Percentiles rank a stretch among this genome's conserved stretches.
phyloP scores from a whole-genome alignment of 352 stramenopile species.

The Phytophthora sojae region DNA sequence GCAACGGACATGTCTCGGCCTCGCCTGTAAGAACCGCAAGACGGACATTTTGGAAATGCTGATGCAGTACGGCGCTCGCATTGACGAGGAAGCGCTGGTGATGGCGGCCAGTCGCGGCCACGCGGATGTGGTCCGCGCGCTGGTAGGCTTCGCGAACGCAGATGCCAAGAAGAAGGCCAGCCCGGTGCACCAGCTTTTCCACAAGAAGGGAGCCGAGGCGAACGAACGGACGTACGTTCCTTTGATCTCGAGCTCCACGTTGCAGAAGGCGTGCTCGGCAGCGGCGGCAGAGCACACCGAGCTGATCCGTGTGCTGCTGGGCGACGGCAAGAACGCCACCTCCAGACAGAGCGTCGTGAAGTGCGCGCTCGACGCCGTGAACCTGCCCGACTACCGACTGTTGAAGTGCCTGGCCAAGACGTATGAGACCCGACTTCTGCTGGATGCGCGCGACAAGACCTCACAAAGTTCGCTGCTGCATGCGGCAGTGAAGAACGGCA shows the following conservation, averaged over 20 bases:
- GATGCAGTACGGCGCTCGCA: conserved; percentile 61
- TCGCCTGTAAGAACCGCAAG: conserved; percentile 57
- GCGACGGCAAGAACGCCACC: conserved; percentile 47
- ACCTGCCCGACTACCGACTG: conserved; percentile 55
- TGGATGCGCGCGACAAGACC: conserved; percentile 51
- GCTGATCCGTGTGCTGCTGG: conserved; percentile 58
- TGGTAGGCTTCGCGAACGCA: conserved; percentile 49
- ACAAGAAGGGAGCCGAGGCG: conserved; percentile 39
- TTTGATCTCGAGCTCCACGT: conserved; percentile 43
- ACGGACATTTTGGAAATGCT: conserved; percentile 62
- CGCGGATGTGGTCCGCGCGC: conserved; percentile 44
- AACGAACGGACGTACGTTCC: conserved; percentile 29
- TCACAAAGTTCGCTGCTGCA: conserved; percentile 71
- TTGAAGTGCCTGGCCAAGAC: conserved; percentile 61
- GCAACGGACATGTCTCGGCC: conserved; percentile 56
- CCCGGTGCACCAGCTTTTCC: conserved; percentile 45
- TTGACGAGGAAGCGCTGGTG: conserved; percentile 73
- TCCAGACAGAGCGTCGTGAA: conserved; percentile 43
- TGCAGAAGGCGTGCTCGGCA: conserved; percentile 58
- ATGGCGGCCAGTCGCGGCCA: conserved; percentile 51
- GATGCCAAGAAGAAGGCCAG: conserved; percentile 36
- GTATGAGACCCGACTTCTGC: conserved; percentile 53
- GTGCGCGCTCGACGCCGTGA: conserved; percentile 61
- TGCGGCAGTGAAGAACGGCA: conserved; percentile 61
- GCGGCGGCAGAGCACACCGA: conserved; percentile 53